phyloP scores from a whole-genome alignment of 1,284 basidiomycete genomes.

The Trichosporon asahii region DNA sequence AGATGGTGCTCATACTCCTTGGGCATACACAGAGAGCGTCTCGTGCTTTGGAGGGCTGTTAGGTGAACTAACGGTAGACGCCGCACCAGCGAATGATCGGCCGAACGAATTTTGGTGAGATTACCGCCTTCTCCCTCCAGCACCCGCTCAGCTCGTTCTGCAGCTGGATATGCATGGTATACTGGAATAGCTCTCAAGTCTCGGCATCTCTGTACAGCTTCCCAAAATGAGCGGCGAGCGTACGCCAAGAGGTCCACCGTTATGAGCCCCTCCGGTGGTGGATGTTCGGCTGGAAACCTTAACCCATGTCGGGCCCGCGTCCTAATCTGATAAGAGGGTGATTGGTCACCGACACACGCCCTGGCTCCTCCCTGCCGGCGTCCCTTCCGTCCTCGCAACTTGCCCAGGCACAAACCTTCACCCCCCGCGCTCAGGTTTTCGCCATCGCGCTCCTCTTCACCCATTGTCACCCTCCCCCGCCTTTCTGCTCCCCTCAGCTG shows the following conservation, averaged over 20 bases:
- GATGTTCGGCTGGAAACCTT: not conserved
- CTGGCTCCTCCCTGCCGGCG: not conserved
- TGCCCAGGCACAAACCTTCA: not conserved
- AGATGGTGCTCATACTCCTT: too few relatives aligned
- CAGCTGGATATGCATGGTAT: not conserved
- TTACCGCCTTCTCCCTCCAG: not conserved
- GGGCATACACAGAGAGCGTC: not conserved
- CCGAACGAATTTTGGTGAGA: not conserved
- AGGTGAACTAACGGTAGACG: not conserved
- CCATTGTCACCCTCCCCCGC: too few relatives aligned
- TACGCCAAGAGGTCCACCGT: not conserved
- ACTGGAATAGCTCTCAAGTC: not conserved
- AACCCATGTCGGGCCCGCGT: not conserved
- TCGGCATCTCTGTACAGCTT: not conserved
- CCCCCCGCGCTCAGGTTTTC: not conserved
- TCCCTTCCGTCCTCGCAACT: not conserved
- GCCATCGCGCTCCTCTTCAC: not conserved
- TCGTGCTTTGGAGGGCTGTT: not conserved
- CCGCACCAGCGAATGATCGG: not conserved
- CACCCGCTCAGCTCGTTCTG: too few relatives aligned
- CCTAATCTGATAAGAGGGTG: conserved; percentile 5
- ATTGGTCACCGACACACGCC: not conserved
- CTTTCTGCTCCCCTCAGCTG: not conserved
- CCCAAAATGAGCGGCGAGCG: not conserved
- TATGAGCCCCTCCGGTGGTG: not conserved